These are phyloP conservation scores for Diplotaxis tenuifolia DNA, from an alignment of 345 rosid genomes.

Conservation along the genomic window DNA sequence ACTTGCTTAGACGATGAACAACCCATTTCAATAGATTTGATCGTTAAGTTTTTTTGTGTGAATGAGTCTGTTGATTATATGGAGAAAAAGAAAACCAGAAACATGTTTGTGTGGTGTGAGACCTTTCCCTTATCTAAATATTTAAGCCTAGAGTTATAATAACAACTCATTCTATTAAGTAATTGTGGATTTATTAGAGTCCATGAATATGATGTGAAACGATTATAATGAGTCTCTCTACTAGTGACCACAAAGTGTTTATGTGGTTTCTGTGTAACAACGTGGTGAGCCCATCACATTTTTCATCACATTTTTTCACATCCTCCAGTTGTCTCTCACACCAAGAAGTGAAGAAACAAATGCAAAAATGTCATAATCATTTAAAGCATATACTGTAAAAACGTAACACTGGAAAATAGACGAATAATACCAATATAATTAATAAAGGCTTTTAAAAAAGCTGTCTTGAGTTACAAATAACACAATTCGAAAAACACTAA, in stretches of 20 bases:
- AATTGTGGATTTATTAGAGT: slow-evolving; percentile 2
- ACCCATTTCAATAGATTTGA: slow-evolving; percentile 53
- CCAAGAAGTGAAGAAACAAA: slow-evolving; percentile 8
- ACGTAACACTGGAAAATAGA: neutral
- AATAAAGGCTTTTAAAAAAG: neutral
- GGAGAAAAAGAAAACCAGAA: slow-evolving; percentile 21
- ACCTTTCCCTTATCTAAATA: slow-evolving; percentile 27
- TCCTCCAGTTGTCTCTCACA: slow-evolving; percentile 1
- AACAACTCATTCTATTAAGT: neutral
- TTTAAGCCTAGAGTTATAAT: slow-evolving; percentile 2
- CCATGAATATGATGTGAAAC: slow-evolving; percentile 20
- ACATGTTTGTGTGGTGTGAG: slow-evolving; percentile 30
- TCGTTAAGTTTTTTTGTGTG: neutral
- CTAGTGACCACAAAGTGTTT: slow-evolving; percentile 9
- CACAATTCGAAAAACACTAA: neutral
- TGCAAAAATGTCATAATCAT: slow-evolving; percentile 2
- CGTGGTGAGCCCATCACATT: slow-evolving; percentile 28
- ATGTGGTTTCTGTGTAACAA: slow-evolving; percentile 22
- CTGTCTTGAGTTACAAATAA: neutral
- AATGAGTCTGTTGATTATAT: slow-evolving; percentile 9
- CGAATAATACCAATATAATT: neutral
- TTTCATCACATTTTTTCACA: slow-evolving; percentile 19
- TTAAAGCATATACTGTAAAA: neutral
- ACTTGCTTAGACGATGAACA: slow-evolving; percentile 67
- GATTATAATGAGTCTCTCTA: neutral